phyloP scores from a whole-genome alignment of 768 basidiomycete genomes.

The Psilocybe cyanescens region DNA sequence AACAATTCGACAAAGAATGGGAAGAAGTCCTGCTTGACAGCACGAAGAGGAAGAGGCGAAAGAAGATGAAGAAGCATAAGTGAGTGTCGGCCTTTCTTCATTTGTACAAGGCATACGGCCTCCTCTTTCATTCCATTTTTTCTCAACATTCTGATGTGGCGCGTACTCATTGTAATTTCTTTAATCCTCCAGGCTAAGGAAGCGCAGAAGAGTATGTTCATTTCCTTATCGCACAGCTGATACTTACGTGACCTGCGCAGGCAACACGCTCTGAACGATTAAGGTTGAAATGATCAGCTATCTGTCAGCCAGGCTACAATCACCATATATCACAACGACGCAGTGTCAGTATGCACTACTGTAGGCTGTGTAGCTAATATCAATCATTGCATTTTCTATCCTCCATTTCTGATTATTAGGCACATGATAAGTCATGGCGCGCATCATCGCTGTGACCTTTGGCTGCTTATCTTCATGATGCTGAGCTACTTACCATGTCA shows the following conservation, averaged over 20 bases:
- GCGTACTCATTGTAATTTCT: background rate
- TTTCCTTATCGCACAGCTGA: background rate
- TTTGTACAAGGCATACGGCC: background rate
- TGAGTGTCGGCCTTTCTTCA: conserved; percentile 42
- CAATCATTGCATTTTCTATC: conserved; percentile 15
- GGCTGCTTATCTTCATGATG: too few species aligned
- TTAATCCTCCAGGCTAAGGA: conserved; percentile 69
- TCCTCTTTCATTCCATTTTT: background rate
- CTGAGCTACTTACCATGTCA: background rate
- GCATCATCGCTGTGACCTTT: too few species aligned
- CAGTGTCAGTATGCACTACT: conserved; percentile 16
- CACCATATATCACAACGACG: conserved; percentile 13
- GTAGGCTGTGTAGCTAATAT: conserved; percentile 21
- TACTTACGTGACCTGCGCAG: conserved; percentile 32
- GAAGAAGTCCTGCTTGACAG: conserved; percentile 77
- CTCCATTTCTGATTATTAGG: background rate
- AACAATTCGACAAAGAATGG: conserved; percentile 62
- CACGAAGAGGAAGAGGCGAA: conserved; percentile 81
- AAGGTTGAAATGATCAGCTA: conserved; percentile 23
- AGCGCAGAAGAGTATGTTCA: conserved; percentile 81
- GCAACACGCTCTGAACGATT: conserved; percentile 39
- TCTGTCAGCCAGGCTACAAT: conserved; percentile 1
- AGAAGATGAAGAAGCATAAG: conserved; percentile 99
- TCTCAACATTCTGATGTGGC: background rate
- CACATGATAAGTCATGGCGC: too few species aligned